A percentile compares a stretch with the other conserved stretches of the same genome.
These are phyloP conservation scores for Juncus effusus DNA, from an alignment of 176 grass and related monocot genomes.

Conservation along the genomic window DNA sequence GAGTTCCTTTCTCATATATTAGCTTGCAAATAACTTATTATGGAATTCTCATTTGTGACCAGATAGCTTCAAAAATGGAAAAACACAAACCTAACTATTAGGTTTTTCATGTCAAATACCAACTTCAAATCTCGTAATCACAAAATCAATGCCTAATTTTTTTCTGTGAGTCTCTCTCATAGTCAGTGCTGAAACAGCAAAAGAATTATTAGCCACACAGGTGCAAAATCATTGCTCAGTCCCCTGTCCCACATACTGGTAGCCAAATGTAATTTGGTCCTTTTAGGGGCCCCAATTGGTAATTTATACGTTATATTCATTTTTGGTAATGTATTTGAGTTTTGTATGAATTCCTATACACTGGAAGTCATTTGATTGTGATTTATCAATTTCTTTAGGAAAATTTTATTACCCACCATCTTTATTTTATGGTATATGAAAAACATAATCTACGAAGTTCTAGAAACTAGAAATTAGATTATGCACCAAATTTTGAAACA, in stretches of 20 bases:
- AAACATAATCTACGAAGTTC: too few relatives aligned
- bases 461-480: too few relatives aligned
- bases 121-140: background rate
- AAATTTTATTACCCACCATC: too few relatives aligned
- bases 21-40: background rate
- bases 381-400: too few relatives aligned
- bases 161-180: slow-evolving; percentile 14
- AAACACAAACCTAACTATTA: background rate
- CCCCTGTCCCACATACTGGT: background rate
- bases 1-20: background rate
- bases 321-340: background rate
- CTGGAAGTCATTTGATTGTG: too few relatives aligned
- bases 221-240: slow-evolving; percentile 2
- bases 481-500: too few relatives aligned
- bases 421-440: too few relatives aligned
- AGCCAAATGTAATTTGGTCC: too few relatives aligned
- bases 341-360: too few relatives aligned
- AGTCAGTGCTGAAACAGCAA: slow-evolving; percentile 14
- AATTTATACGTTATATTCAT: background rate
- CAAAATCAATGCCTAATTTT: background rate
- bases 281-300: background rate
- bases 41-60: too few relatives aligned
- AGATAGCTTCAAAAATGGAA: background rate
- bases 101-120: slow-evolving; percentile 12
- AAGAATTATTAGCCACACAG: background rate